Evolutionary conservation across 2,329 filamentous ascomycete species (phyloP).

Genomic region (Tolypocladium tropicale): DNA sequence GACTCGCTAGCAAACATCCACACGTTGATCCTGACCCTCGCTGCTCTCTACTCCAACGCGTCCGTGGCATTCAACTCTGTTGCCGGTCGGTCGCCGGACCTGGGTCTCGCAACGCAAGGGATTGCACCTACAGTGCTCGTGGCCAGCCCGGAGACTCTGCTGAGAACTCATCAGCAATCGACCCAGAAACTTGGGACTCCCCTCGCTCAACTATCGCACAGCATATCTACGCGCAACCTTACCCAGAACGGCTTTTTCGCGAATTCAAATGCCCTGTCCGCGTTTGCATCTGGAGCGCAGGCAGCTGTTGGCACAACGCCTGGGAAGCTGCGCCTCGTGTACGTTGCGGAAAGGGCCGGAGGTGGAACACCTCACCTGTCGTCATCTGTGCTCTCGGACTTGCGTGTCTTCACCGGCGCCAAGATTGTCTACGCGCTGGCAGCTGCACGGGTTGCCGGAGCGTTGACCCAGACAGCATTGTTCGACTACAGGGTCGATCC

Average conservation of each 20-base stretch:
- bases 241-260: slow-evolving; percentile 61
- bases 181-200: slow-evolving; percentile 48
- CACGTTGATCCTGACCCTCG: slow-evolving; percentile 68
- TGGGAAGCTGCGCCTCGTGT: slow-evolving; percentile 71
- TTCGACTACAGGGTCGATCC: slow-evolving; percentile 68
- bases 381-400: slow-evolving; percentile 62
- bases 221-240: slow-evolving; percentile 59
- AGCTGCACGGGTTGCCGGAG: slow-evolving; percentile 73
- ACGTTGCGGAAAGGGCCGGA: slow-evolving; percentile 64
- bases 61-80: slow-evolving; percentile 86
- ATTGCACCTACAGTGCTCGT: slow-evolving; percentile 76
- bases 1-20: slow-evolving; percentile 74
- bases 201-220: slow-evolving; percentile 58
- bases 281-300: slow-evolving; percentile 46
- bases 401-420: slow-evolving; percentile 71
- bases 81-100: slow-evolving; percentile 60
- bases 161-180: slow-evolving; percentile 55
- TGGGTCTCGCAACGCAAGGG: slow-evolving; percentile 61
- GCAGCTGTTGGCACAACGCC: slow-evolving; percentile 50
- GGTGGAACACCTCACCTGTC: slow-evolving; percentile 53
- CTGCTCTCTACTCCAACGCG: slow-evolving; percentile 73
- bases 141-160: slow-evolving; percentile 62
- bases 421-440: slow-evolving; percentile 80
- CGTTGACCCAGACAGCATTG: slow-evolving; percentile 75
- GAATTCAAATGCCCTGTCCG: slow-evolving; percentile 37